These are phyloP conservation scores for Cercospora sp. DNA, from an alignment of 2,329 filamentous ascomycete species.

Conservation along the genomic window DNA sequence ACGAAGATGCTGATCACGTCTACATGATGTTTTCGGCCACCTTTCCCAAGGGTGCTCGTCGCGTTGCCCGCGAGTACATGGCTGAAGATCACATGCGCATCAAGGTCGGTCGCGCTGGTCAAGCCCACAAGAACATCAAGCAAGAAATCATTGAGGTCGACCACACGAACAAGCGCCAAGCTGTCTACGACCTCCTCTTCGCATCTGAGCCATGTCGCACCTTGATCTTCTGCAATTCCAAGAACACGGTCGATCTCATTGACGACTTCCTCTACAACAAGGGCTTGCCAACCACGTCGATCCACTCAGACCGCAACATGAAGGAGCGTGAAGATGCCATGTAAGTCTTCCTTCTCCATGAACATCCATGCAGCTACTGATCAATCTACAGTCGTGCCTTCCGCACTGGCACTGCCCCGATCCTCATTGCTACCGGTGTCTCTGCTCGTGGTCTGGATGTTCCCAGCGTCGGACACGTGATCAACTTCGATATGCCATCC, in stretches of 20 bases:
- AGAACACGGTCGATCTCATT: slow-evolving; percentile 73
- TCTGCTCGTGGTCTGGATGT: slow-evolving; percentile 66
- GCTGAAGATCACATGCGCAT: slow-evolving; percentile 73
- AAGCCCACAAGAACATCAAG: slow-evolving; percentile 74
- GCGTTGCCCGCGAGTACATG: slow-evolving; percentile 75
- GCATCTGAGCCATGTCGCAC: slow-evolving; percentile 72
- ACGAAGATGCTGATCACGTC: slow-evolving; percentile 68
- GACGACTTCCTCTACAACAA: slow-evolving; percentile 84
- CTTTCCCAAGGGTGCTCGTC: slow-evolving; percentile 77
- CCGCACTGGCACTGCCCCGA: slow-evolving; percentile 69
- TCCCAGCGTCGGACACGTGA: slow-evolving; percentile 80
- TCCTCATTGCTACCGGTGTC: slow-evolving; percentile 83
- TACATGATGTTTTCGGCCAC: slow-evolving; percentile 92
- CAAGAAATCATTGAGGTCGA: slow-evolving; percentile 72
- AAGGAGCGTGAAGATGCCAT: slow-evolving; percentile 88
- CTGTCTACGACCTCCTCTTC: slow-evolving; percentile 70
- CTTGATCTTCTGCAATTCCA: slow-evolving; percentile 86
- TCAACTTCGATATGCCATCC: slow-evolving; percentile 88
- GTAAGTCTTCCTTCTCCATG: slow-evolving; percentile 47
- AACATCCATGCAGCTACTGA: neutral
- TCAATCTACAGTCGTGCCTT: slow-evolving; percentile 63
- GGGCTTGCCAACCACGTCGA: slow-evolving; percentile 78
- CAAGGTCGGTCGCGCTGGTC: slow-evolving; percentile 79
- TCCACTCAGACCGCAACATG: slow-evolving; percentile 85
- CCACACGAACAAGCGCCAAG: slow-evolving; percentile 64